A percentile compares a stretch with the other conserved stretches of the same genome.
Conservation (phyloP, 257 asterid genomes). For the Gardenia jasminoides region DNA sequence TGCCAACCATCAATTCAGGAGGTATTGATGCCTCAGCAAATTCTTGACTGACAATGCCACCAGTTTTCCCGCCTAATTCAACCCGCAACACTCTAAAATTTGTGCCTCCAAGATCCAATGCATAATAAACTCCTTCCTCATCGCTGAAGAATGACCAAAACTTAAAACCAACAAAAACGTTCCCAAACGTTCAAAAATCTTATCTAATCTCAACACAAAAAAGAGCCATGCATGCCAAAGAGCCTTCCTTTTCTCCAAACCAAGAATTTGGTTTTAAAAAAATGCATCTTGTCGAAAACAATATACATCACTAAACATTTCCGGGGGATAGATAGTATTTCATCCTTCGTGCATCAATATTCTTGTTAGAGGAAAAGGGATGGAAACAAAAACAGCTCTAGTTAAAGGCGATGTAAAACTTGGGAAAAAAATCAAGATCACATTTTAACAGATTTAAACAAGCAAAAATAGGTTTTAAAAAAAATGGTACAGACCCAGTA, state of each 20-base stretch:
- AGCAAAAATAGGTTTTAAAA: neutral
- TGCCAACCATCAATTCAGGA: slow-evolving; percentile 71
- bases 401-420: neutral
- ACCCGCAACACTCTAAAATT: slow-evolving; percentile 90
- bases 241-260: neutral
- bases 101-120: slow-evolving; percentile 96
- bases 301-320: no score
- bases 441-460: neutral
- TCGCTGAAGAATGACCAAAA: slow-evolving; percentile 37
- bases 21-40: slow-evolving; percentile 86
- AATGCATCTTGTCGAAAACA: neutral
- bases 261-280: neutral
- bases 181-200: neutral
- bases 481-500: slow-evolving; percentile 45
- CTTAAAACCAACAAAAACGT: neutral
- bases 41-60: slow-evolving; percentile 72
- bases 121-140: slow-evolving; percentile 88
- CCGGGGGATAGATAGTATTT: neutral
- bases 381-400: neutral
- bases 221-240: neutral
- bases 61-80: slow-evolving; percentile 70
- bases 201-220: neutral
- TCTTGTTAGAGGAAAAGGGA: neutral
- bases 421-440: neutral
- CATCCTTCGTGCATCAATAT: neutral